phyloP scores from a whole-genome alignment of 495 filamentous ascomycete genomes.

The Penicillium turbatum region DNA sequence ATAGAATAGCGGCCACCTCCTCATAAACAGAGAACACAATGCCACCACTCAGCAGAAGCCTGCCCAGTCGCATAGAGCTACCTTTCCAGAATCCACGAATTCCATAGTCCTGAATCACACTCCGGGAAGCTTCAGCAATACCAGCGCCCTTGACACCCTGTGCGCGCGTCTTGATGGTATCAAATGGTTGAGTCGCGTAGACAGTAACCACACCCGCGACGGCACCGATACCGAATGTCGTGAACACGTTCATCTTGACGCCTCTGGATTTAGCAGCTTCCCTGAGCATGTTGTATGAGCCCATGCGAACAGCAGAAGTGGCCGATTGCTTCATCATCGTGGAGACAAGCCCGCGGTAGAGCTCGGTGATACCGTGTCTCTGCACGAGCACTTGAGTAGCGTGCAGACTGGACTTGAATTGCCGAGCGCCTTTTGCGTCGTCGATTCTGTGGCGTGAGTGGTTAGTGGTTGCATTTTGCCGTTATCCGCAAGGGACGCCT shows the following conservation, averaged over 20 bases:
- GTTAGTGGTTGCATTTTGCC: not conserved
- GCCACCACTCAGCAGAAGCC: slow-evolving; percentile 60
- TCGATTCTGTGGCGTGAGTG: slow-evolving; percentile 46
- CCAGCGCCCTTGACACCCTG: slow-evolving; percentile 52
- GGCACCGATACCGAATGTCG: slow-evolving; percentile 59
- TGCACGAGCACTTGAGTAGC: slow-evolving; percentile 44
- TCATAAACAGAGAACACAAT: slow-evolving; percentile 65
- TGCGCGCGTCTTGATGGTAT: slow-evolving; percentile 61
- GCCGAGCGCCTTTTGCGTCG: slow-evolving; percentile 50
- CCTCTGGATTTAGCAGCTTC: slow-evolving; percentile 46
- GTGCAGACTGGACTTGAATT: slow-evolving; percentile 50
- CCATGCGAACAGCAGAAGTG: slow-evolving; percentile 61
- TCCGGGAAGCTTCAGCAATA: slow-evolving; percentile 48
- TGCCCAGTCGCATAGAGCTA: slow-evolving; percentile 61
- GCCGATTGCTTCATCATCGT: slow-evolving; percentile 66
- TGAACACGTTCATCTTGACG: slow-evolving; percentile 39
- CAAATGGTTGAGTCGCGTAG: slow-evolving; percentile 61
- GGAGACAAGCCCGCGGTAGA: slow-evolving; percentile 58
- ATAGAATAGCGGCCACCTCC: slow-evolving; percentile 37
- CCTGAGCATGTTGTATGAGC: slow-evolving; percentile 64
- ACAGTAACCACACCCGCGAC: slow-evolving; percentile 59
- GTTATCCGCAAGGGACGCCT: not conserved
- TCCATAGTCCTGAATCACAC: slow-evolving; percentile 52
- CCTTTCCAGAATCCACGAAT: slow-evolving; percentile 61
- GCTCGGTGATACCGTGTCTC: slow-evolving; percentile 47